phyloP scores from a whole-genome alignment of 495 filamentous ascomycete species.

The Penicillium dipodomyicola region DNA sequence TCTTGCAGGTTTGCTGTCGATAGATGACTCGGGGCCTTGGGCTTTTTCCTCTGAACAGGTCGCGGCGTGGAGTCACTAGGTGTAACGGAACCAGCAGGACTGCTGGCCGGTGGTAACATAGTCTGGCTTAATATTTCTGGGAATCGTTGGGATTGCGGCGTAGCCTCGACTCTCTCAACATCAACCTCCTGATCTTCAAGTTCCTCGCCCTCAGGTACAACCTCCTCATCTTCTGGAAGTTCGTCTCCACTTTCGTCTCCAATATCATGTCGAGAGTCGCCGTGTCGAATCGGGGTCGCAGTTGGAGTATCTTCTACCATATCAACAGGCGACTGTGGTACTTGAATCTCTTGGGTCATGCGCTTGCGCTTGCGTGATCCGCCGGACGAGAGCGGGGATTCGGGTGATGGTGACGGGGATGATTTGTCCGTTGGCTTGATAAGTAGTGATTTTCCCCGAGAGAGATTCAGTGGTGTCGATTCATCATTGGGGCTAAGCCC shows the following conservation, averaged over 20 bases:
- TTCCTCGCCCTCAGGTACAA: background rate
- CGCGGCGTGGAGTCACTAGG: constrained; percentile 12
- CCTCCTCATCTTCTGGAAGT: background rate
- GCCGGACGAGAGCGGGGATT: constrained; percentile 27
- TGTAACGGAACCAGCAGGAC: constrained; percentile 29
- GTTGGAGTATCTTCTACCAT: constrained; percentile 20
- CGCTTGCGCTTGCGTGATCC: constrained; percentile 43
- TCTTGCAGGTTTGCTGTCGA: constrained; percentile 49
- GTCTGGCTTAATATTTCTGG: constrained; percentile 47
- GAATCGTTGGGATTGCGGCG: constrained; percentile 19
- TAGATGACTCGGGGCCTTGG: constrained; percentile 38
- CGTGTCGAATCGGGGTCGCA: constrained; percentile 1
- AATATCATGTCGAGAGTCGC: background rate
- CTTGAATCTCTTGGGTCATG: constrained; percentile 21
- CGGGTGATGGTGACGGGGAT: constrained; percentile 19
- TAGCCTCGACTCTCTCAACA: constrained; percentile 12
- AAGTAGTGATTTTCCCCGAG: constrained; percentile 35
- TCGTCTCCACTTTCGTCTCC: background rate
- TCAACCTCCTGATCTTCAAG: background rate
- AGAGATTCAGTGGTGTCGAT: constrained; percentile 59
- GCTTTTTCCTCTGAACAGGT: constrained; percentile 21
- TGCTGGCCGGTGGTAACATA: constrained; percentile 53
- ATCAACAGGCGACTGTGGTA: constrained; percentile 21
- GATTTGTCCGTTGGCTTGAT: constrained; percentile 18
- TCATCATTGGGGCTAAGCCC: constrained; percentile 63